Evolutionary conservation across 164 flowering plant species (phyloP), one percentile per base, ranked within the genome.

Genomic region (Liquidambar formosana): DNA sequence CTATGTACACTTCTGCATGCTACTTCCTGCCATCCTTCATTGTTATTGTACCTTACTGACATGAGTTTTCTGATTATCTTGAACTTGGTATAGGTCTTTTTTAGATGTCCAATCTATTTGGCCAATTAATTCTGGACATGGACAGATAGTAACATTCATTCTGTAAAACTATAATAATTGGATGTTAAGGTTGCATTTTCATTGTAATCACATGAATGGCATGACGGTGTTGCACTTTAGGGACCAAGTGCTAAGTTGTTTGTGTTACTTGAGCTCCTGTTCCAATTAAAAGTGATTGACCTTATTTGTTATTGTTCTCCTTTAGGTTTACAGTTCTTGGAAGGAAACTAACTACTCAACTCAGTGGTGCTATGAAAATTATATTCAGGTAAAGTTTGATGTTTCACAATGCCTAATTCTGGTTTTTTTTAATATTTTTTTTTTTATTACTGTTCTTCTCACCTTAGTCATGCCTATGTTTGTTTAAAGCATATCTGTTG

Each of bases 301-400:
- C 27, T 52, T 33, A 38, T 43, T 66, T 38, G 13, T 43, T 64
- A 18, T 64, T 71, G 43, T 33, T 33, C 45, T 56, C 46, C 57
- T 71, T n/a, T 65, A 93, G 98, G 92, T 95, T 13, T 95, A 86
- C 74, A 82, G 71, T 76, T 88, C 96, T 6, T 95, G 99, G 97
- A 95, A 80, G 72, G 94, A 92, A 77, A 88, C 96, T 19, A 88
- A 95, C 73, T 95, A 75, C 72, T 89, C 97, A n/a, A 93, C 94
- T 13, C 97, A 93, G 64, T 93, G 98, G 98, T 95, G 99, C 72
- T 89, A 90, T 76, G 99, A 95, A 68, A 95, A 95, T 72, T 95
- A 95, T 76, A 90, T 95, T 69, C 96, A 95, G 95, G 95, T 90
- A 74, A 11, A 10, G 10, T 65, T 14, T 18, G 11, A 53, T 52